Conservation (phyloP, 139 green algal species). For the Closterium sp. region DNA sequence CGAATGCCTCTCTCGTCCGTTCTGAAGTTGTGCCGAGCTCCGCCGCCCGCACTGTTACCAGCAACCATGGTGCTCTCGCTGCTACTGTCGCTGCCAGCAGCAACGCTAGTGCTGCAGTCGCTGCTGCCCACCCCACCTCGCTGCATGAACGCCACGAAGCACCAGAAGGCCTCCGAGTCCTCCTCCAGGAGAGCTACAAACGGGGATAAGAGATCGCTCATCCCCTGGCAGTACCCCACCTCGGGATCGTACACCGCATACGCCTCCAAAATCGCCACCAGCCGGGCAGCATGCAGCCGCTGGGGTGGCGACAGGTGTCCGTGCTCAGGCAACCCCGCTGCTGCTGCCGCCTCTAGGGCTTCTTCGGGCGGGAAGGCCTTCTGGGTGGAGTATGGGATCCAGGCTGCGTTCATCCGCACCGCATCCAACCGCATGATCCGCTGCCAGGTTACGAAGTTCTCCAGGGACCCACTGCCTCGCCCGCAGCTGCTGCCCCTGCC, state of each 20-base stretch:
- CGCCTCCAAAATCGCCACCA: slow-evolving; percentile 68
- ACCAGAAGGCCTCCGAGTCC: slow-evolving; percentile 81
- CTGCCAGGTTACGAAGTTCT: slow-evolving; percentile 40
- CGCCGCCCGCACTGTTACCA: slow-evolving; percentile 61
- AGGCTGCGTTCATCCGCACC: slow-evolving; percentile 48
- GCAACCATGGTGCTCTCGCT: not conserved
- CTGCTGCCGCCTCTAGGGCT: slow-evolving; percentile 5
- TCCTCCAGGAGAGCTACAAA: slow-evolving; percentile 78
- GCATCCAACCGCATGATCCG: slow-evolving; percentile 51
- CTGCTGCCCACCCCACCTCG: not conserved
- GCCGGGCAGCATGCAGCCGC: slow-evolving; percentile 28
- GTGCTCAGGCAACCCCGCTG: slow-evolving; percentile 29
- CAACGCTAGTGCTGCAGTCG: not conserved
- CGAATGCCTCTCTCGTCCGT: slow-evolving; percentile 72
- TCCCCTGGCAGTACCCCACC: slow-evolving; percentile 84
- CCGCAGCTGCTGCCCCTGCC: not conserved
- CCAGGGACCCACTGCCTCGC: not conserved
- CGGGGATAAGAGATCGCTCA: slow-evolving; percentile 81
- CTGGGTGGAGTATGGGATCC: slow-evolving; percentile 45
- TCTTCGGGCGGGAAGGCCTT: not conserved
- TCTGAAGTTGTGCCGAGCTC: slow-evolving; percentile 69
- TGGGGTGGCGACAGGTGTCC: slow-evolving; percentile 32
- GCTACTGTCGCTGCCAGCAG: not conserved
- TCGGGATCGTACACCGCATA: slow-evolving; percentile 80
- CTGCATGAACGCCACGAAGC: slow-evolving; percentile 65